Percentiles rank a stretch among this genome's conserved stretches.
Conservation (phyloP, 139 green algal genomes). For the Asterochloris sp. region DNA sequence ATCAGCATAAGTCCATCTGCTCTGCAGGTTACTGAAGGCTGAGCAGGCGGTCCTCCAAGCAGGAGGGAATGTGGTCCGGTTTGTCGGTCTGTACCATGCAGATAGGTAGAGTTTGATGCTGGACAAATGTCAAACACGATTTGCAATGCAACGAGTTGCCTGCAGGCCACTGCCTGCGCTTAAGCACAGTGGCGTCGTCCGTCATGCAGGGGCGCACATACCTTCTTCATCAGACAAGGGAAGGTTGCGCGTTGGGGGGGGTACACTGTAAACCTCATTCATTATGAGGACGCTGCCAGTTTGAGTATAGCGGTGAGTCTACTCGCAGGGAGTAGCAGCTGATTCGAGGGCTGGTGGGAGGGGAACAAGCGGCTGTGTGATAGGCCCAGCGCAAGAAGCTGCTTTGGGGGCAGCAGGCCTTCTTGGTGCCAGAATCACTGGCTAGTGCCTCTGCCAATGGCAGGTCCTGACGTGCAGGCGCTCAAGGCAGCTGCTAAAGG, state of each 20-base stretch:
- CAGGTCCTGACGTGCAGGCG: not conserved
- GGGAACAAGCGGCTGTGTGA: not conserved
- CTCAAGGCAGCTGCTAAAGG: not conserved
- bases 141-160: not conserved
- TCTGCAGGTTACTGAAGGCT: conserved; percentile 59
- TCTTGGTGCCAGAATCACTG: not conserved
- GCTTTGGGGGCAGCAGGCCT: not conserved
- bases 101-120: conserved; percentile 30
- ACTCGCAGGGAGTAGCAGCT: not conserved
- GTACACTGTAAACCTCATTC: conserved; percentile 95
- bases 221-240: conserved; percentile 82
- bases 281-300: conserved; percentile 95
- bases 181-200: not conserved
- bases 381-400: not conserved
- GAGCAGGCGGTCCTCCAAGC: conserved; percentile 72
- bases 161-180: not conserved
- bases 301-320: conserved; percentile 51
- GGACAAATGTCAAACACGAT: not conserved
- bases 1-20: not conserved
- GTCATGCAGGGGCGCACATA: conserved; percentile 76
- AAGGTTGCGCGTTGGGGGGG: conserved; percentile 53
- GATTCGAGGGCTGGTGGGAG: not conserved
- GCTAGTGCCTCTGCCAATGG: not conserved
- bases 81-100: conserved; percentile 93
- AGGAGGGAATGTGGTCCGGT: conserved; percentile 83